Evolutionary conservation across 2,329 filamentous ascomycete species (phyloP).

Genomic region (Saccharata proteae): DNA sequence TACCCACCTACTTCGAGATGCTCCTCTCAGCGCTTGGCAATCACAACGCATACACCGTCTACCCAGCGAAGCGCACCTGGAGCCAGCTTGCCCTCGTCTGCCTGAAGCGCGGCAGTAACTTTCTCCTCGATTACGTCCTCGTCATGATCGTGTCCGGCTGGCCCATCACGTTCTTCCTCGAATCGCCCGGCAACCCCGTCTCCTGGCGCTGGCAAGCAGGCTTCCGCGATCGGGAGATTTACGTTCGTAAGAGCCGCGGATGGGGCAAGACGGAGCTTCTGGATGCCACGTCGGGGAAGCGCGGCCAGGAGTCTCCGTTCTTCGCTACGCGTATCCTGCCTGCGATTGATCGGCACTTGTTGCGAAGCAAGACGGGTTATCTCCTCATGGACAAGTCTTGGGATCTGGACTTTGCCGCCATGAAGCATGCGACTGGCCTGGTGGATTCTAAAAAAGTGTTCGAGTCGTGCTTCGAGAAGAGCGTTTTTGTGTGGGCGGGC

Average conservation of each 20-base stretch:
- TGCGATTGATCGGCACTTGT: conserved; percentile 55
- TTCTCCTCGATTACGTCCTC: conserved; percentile 60
- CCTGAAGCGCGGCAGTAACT: conserved; percentile 46
- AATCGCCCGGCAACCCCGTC: conserved; percentile 51
- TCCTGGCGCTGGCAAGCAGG: conserved; percentile 64
- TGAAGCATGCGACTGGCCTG: conserved; percentile 61
- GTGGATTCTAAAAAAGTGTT: conserved; percentile 49
- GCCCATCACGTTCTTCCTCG: conserved; percentile 44
- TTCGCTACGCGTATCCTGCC: conserved; percentile 51
- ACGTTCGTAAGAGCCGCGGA: conserved; percentile 62
- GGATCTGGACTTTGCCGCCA: conserved; percentile 75
- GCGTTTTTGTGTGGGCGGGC: conserved; percentile 39
- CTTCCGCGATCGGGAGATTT: conserved; percentile 68
- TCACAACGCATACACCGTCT: conserved; percentile 53
- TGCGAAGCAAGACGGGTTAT: conserved; percentile 75
- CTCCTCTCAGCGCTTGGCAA: conserved; percentile 53
- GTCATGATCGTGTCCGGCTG: conserved; percentile 33
- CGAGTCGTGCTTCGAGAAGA: conserved; percentile 56
- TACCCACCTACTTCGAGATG: conserved; percentile 62
- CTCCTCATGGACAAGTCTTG: conserved; percentile 74
- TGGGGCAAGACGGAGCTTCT: conserved; percentile 54
- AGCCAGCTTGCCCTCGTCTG: conserved; percentile 45
- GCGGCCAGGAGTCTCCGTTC: conserved; percentile 40
- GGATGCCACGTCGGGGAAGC: conserved; percentile 24
- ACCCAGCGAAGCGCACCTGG: conserved; percentile 42